A percentile compares a stretch with the other conserved stretches of the same genome.
Evolutionary conservation across 495 filamentous ascomycete species (phyloP).

Genomic region (Hyphodiscus hymeniophilus): DNA sequence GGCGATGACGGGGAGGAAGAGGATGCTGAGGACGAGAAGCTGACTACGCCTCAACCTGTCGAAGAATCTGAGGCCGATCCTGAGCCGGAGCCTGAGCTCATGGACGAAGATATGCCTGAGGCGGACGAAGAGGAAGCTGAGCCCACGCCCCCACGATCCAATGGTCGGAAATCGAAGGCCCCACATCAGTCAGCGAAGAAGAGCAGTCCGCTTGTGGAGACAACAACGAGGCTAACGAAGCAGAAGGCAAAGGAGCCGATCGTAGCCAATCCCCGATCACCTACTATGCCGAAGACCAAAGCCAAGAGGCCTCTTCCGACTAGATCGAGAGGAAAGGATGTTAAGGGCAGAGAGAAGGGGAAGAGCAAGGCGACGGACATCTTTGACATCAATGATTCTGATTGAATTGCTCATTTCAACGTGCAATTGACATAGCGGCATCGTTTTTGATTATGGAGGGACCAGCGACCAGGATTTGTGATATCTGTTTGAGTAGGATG

Average conservation of each 20-base stretch:
- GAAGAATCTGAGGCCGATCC: conserved; percentile 21
- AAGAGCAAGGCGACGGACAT: conserved; percentile 5
- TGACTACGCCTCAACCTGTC: conserved; percentile 19
- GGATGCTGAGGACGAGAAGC: conserved; percentile 17
- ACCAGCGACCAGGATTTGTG: too few species aligned
- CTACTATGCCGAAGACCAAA: neutral
- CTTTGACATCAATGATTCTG: conserved; percentile 13
- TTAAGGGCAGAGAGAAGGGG: conserved; percentile 3
- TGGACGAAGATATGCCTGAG: neutral
- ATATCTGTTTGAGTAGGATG: too few species aligned
- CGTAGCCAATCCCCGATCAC: neutral
- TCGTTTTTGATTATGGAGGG: too few species aligned
- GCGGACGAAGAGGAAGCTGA: conserved; percentile 6
- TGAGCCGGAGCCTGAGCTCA: conserved; percentile 3
- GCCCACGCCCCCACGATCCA: conserved; percentile 6
- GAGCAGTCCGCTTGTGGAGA: neutral
- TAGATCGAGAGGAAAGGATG: neutral
- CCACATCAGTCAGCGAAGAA: neutral
- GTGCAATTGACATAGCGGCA: too few species aligned
- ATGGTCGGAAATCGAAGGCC: neutral
- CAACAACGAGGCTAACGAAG: conserved; percentile 1
- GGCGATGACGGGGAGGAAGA: conserved; percentile 22
- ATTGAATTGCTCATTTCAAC: neutral
- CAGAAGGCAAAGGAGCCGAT: neutral
- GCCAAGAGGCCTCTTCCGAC: neutral